Conservation (phyloP, 2,329 filamentous ascomycete species). For the Sporothrix curviconia region DNA sequence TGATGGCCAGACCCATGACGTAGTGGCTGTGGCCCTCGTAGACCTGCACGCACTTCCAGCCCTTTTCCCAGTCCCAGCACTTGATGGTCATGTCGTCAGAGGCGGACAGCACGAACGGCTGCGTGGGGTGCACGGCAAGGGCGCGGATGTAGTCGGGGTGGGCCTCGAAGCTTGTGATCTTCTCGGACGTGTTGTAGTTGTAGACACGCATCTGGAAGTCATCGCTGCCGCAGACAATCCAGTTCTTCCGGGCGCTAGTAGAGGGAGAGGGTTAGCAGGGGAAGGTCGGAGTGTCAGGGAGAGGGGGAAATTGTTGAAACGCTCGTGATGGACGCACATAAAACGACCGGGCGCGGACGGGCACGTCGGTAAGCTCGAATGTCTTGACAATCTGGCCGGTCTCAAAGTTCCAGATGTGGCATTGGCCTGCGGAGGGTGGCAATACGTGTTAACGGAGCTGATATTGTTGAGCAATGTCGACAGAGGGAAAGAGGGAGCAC, state of each 20-base stretch:
- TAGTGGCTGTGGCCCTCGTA: constrained; percentile 94
- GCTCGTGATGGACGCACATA: constrained; percentile 38
- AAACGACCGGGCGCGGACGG: constrained; percentile 94
- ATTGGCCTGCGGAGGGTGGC: constrained; percentile 59
- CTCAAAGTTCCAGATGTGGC: constrained; percentile 99
- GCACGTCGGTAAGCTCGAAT: constrained; percentile 97
- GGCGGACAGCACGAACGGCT: constrained; percentile 91
- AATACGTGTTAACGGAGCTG: neutral
- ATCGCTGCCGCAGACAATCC: constrained; percentile 93
- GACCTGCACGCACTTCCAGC: constrained; percentile 92
- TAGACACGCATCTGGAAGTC: constrained; percentile 57
- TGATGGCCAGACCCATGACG: constrained; percentile 93
- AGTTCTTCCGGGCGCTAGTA: constrained; percentile 78
- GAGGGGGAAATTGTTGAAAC: neutral
- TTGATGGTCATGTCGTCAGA: constrained; percentile 99
- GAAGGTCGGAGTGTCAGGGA: neutral
- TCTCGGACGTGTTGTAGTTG: constrained; percentile 99
- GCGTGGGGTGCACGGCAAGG: constrained; percentile 89
- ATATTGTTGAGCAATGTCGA: neutral
- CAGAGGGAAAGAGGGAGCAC: neutral
- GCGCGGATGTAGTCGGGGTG: constrained; percentile 98
- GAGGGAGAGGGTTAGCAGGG: neutral
- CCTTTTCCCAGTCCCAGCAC: constrained; percentile 98
- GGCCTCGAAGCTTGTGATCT: constrained; percentile 93
- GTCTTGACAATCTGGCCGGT: constrained; percentile 96